Base-by-base conservation (phyloP, 1,284 basidiomycete genomes). In the Stygiomarasmius scandens region DNA sequence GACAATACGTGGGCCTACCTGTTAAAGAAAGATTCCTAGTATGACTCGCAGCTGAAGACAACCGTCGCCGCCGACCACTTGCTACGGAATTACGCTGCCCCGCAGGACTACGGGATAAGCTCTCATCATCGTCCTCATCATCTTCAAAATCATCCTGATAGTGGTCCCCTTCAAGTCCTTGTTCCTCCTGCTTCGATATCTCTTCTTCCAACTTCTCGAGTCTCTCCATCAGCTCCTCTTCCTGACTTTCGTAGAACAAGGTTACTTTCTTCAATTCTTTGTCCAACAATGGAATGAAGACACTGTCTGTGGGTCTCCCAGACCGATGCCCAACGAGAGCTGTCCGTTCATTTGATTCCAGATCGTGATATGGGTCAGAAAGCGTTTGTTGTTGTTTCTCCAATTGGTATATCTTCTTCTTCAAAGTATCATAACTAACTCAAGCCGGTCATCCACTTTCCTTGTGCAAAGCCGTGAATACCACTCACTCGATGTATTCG, bases 191-290 rank as follows among this genome's bases (percentile, higher is more conserved):
- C 61, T 79, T 73, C 24, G 74, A 68, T 4, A 95, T 78, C 41
- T 89, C 83, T n/a, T 80, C 81, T 64, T 91, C 86, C 43, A 96
- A 70, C 19, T 83, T 77, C 1, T 77, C 74, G 5, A 92, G 75
- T 27, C 91, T 87, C 2, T 81, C 79, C 12, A 85, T 67, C 0
- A 96, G 71, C 58, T 95, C 91, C 41, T 79, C 82, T 66, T 91
- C 87, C 71, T 95, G 93, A 6, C 76, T 67, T 56, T 84, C 81
- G 72, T 98, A 98, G 71, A 98, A 98, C 0, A 78, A 61, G 29
- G 79, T 77, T 22, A 98, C 90, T 80, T 96, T 98, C 67, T 80
- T 77, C 44, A 96, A 78, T 68, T 99, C 95, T 58, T 83, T 80
- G 70, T 97, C 90, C 32, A 98, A 81, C 0, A 95, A 79, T 0